Percentiles rank a stretch among this genome's conserved stretches.
phyloP scores from a whole-genome alignment of 139 green algal species.

The Edaphochlamys debaryana region DNA sequence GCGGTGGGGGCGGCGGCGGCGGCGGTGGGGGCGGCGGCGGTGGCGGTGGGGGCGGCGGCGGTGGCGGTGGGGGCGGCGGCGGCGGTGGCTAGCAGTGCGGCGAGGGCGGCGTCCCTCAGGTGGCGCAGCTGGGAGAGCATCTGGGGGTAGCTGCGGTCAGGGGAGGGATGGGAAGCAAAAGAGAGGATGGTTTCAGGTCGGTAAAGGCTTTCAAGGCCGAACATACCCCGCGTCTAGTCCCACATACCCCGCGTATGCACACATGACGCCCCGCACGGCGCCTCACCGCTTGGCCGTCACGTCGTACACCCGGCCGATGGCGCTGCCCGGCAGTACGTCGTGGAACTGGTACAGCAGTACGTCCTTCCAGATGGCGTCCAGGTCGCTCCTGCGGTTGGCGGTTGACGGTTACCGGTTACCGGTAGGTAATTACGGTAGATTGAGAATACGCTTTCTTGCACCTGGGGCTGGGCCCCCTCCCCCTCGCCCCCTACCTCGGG shows the following conservation, averaged over 20 bases:
- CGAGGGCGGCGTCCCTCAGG: slow-evolving; percentile 5
- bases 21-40: not conserved
- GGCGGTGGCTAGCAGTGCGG: not conserved
- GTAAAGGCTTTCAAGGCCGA: too few relatives aligned
- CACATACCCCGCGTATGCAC: too few relatives aligned
- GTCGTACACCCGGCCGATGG: slow-evolving; percentile 49
- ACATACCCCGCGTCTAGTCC: too few relatives aligned
- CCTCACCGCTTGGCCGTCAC: not conserved
- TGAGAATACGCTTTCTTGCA: too few relatives aligned
- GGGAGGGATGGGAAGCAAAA: not conserved
- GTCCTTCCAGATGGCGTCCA: slow-evolving; percentile 51
- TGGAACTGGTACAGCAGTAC: slow-evolving; percentile 60
- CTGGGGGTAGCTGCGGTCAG: slow-evolving; percentile 27
- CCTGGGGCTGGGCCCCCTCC: too few relatives aligned
- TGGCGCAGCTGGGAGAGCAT: not conserved
- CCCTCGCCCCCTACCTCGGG: too few relatives aligned
- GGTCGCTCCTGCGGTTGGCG: slow-evolving; percentile 5
- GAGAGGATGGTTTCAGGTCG: too few relatives aligned
- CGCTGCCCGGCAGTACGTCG: slow-evolving; percentile 50
- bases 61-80: not conserved
- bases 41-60: not conserved
- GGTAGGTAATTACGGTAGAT: not conserved
- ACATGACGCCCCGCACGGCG: too few relatives aligned
- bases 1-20: not conserved
- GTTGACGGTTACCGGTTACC: too few relatives aligned